Base-by-base conservation (phyloP, 495 filamentous ascomycete species). In the Copromyces sp. region DNA sequence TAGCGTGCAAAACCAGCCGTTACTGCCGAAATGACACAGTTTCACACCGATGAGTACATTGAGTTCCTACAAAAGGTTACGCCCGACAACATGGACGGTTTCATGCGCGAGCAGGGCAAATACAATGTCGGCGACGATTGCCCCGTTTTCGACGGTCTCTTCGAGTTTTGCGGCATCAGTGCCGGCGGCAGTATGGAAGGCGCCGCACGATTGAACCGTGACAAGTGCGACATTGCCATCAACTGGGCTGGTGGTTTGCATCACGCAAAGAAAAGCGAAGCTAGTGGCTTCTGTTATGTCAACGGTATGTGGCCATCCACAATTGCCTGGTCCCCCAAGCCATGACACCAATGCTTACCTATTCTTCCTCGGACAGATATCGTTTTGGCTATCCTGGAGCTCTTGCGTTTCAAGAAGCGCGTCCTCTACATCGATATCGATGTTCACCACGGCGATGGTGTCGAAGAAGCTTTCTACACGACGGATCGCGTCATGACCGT, bases 181-280 rank as follows among this genome's bases (percentile, higher is more conserved):
- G 95, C 96, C 20, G 95, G 95, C 74, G 95, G 95, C 42, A 97
- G 93, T 77, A 97, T 99, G 91, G 96, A 98, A 80, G 95, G 95
- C 65, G 95, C 95, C 35, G 95, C 94, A 6, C 88, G 96, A 42
- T 83, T 99, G 68, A 97, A 98, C 75, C 88, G 95, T 65, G 90
- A 92, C 47, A 98, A 98, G 80, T 97, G 95, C 82, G 96, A 99
- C 79, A 93, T 98, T 74, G 95, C 95, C 12, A 94, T 98, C 84
- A 97, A 97, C 81, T 99, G 95, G 95, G 95, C 94, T n/a, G 95
- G 95, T 24, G 95, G 95, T 4, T 85, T 99, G n/a, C 95, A 99
- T 79, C 95, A 99, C 81, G 95, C 95, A 37, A 97, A 97, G 79
- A 97, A 96, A 77, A 89, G 90, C 78, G 93, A 97, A 81, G 95